Evolutionary conservation across 164 flowering plant species (phyloP).

Genomic region (Berberis vulgaris): DNA sequence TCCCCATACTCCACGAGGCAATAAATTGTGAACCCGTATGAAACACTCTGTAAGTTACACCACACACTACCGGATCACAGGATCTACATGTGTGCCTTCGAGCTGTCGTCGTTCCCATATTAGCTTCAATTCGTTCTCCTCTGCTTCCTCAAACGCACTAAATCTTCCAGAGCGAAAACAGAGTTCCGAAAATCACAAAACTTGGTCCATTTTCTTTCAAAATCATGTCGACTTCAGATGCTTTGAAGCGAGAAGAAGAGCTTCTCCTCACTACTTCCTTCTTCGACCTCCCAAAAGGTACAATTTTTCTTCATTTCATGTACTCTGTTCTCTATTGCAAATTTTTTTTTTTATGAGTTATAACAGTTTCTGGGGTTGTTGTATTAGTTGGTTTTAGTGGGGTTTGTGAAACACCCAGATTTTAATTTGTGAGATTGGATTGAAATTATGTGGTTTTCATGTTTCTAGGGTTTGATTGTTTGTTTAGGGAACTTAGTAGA

Average conservation of each 20-base stretch:
- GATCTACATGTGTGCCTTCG: too few relatives aligned
- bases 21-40: too few relatives aligned
- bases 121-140: too few relatives aligned
- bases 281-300: conserved; percentile 31
- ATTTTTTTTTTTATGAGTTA: neutral
- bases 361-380: neutral
- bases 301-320: neutral
- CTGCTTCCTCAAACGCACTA: too few relatives aligned
- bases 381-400: neutral
- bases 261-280: conserved; percentile 26
- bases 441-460: conserved; percentile 4
- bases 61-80: too few relatives aligned
- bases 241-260: conserved; percentile 30
- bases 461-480: too few relatives aligned
- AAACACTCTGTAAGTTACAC: too few relatives aligned
- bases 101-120: too few relatives aligned
- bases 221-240: conserved; percentile 40
- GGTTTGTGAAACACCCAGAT: neutral
- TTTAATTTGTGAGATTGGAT: conserved; percentile 1
- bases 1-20: too few relatives aligned
- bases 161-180: too few relatives aligned
- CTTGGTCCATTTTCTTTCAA: neutral
- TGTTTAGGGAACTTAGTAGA: too few relatives aligned
- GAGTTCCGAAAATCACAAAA: too few relatives aligned
- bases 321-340: neutral